A percentile compares a stretch with the other conserved stretches of the same genome.
These are phyloP conservation scores for Hymenotorrendiella dingleyae DNA, from an alignment of 2,329 filamentous ascomycete genomes.

Conservation along the genomic window DNA sequence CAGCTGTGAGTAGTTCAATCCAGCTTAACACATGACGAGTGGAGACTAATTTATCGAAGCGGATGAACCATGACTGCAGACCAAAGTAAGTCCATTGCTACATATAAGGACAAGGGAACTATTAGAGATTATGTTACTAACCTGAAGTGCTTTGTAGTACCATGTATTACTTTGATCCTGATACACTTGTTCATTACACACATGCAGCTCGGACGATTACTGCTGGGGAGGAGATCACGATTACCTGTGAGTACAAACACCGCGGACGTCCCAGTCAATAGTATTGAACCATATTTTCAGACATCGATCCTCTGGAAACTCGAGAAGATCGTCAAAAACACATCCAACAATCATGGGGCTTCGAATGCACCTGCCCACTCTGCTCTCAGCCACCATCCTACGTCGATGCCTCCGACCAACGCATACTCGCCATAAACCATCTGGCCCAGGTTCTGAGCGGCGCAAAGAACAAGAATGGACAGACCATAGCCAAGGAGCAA, in stretches of 20 bases:
- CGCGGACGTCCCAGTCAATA: no score
- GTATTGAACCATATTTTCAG: no score
- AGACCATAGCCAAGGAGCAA: constrained; percentile 9
- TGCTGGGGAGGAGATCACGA: constrained; percentile 36
- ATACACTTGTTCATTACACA: constrained; percentile 31
- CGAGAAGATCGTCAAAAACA: constrained; percentile 23
- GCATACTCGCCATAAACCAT: constrained; percentile 24
- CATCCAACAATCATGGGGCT: constrained; percentile 33
- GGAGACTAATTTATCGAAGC: background rate
- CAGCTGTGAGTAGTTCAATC: constrained; percentile 1
- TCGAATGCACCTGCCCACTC: constrained; percentile 32
- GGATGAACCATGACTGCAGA: constrained; percentile 36
- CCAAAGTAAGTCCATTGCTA: constrained; percentile 29
- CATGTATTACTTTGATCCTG: constrained; percentile 32
- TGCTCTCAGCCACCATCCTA: constrained; percentile 23
- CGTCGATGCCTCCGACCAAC: constrained; percentile 28
- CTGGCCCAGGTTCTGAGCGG: constrained; percentile 23
- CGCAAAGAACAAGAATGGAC: constrained; percentile 8
- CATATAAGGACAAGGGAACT: background rate
- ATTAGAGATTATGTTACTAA: background rate
- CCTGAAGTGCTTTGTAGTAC: constrained; percentile 2
- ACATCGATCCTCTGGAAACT: constrained; percentile 28
- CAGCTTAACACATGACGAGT: background rate
- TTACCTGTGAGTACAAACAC: constrained; percentile 26
- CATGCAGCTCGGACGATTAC: constrained; percentile 32